phyloP scores from a whole-genome alignment of 73 alveolate genomes.

The Breviolum minutum region DNA sequence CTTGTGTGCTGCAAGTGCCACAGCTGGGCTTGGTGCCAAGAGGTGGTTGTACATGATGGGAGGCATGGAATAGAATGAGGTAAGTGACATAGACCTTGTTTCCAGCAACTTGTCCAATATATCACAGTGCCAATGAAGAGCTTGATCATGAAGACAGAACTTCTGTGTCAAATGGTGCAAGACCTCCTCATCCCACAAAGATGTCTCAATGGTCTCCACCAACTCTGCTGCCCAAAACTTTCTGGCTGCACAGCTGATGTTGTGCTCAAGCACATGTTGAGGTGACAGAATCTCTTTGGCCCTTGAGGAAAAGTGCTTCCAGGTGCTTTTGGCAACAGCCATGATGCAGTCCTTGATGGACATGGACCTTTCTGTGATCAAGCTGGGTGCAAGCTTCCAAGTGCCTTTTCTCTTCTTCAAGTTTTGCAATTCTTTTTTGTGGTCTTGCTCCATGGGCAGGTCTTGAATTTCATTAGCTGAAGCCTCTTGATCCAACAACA shows the following conservation, averaged over 20 bases:
- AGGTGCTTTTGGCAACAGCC: slow-evolving; percentile 2
- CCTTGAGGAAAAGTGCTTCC: slow-evolving; percentile 9
- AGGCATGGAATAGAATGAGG: background rate
- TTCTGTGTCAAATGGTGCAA: background rate
- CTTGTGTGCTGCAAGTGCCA: background rate
- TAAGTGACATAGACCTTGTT: background rate
- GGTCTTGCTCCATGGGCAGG: background rate
- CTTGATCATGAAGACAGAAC: background rate
- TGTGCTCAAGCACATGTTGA: background rate
- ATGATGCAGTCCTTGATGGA: background rate
- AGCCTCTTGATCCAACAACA: background rate
- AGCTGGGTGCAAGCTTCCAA: background rate
- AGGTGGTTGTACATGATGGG: slow-evolving; percentile 10
- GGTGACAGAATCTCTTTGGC: background rate
- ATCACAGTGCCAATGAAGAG: background rate
- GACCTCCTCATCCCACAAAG: background rate
- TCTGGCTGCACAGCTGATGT: background rate
- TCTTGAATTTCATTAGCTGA: background rate
- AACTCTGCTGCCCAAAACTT: background rate
- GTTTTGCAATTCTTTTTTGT: background rate
- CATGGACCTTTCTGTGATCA: background rate
- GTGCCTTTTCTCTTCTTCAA: slow-evolving; percentile 29
- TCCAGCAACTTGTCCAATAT: slow-evolving; percentile 14
- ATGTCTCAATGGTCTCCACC: background rate
- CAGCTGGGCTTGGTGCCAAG: background rate